phyloP scores from a whole-genome alignment of 2,329 filamentous ascomycete genomes.

The Amauroascus verrucosus region DNA sequence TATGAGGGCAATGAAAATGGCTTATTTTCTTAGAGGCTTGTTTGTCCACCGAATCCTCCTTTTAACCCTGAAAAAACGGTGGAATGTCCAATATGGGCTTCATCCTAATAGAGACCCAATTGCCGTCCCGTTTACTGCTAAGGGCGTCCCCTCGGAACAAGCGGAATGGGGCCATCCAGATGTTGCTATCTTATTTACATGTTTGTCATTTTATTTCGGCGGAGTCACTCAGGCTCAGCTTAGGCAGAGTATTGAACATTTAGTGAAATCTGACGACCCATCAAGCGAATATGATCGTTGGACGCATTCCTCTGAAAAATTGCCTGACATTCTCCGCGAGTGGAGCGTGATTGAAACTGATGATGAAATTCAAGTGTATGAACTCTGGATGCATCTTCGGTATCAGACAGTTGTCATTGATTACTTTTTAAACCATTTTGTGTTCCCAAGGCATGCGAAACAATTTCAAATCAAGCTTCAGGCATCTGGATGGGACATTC shows the following conservation, averaged over 20 bases:
- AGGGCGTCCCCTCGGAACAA: constrained; percentile 46
- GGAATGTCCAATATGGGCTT: constrained; percentile 55
- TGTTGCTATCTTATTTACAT: constrained; percentile 47
- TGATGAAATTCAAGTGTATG: constrained; percentile 41
- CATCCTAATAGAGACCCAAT: constrained; percentile 39
- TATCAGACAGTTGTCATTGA: constrained; percentile 49
- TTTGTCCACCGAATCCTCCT: constrained; percentile 46
- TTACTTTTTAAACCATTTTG: constrained; percentile 50
- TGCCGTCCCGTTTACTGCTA: constrained; percentile 51
- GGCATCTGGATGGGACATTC: constrained; percentile 58
- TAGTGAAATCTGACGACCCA: constrained; percentile 45
- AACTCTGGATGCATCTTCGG: constrained; percentile 43
- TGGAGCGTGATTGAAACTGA: constrained; percentile 49
- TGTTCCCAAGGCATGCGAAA: constrained; percentile 53
- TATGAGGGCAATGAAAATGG: constrained; percentile 9
- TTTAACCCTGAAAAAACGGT: constrained; percentile 51
- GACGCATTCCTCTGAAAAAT: constrained; percentile 22
- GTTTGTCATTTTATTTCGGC: constrained; percentile 46
- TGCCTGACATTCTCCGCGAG: constrained; percentile 33
- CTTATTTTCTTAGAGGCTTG: constrained; percentile 35
- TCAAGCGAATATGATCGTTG: constrained; percentile 38
- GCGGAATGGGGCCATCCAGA: constrained; percentile 57
- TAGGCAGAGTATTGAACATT: constrained; percentile 36
- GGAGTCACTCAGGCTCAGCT: constrained; percentile 47
- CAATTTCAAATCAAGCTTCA: constrained; percentile 56